phyloP scores from a whole-genome alignment of 2,329 filamentous ascomycete genomes.

The Cladobotryum protrusum region DNA sequence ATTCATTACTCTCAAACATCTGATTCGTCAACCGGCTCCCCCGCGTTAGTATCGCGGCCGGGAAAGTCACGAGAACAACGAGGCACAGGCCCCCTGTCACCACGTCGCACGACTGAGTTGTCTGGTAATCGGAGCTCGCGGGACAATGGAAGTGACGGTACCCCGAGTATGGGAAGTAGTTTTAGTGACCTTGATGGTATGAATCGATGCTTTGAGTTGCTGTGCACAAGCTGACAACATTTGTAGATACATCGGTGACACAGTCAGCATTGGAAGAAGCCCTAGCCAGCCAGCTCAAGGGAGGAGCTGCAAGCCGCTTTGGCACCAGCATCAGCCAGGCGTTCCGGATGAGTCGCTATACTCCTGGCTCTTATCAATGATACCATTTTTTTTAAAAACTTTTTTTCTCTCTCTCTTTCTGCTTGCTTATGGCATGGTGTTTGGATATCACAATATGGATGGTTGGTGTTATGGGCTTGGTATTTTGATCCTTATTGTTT shows the following conservation, averaged over 20 bases:
- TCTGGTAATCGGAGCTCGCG: conserved; percentile 41
- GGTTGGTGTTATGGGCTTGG: too few species aligned
- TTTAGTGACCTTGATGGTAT: conserved; percentile 78
- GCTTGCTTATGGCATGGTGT: neutral
- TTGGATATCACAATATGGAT: too few species aligned
- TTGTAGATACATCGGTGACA: conserved; percentile 67
- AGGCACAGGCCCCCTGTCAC: conserved; percentile 45
- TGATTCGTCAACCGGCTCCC: conserved; percentile 56
- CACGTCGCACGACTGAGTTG: conserved; percentile 53
- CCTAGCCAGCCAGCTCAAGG: conserved; percentile 49
- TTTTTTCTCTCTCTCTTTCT: neutral
- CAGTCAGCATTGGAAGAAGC: conserved; percentile 77
- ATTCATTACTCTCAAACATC: conserved; percentile 49
- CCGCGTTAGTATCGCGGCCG: conserved; percentile 31
- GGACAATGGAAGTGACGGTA: conserved; percentile 61
- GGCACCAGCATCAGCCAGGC: conserved; percentile 67
- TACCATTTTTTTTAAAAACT: neutral
- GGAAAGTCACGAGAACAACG: conserved; percentile 27
- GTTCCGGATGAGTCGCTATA: conserved; percentile 53
- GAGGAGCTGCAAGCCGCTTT: conserved; percentile 43
- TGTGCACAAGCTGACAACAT: neutral
- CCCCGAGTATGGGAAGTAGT: conserved; percentile 76
- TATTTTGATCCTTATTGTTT: too few species aligned
- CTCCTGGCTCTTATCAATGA: conserved; percentile 30
- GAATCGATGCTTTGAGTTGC: conserved; percentile 10